Evolutionary conservation across 1,284 basidiomycete species (phyloP), one percentile per base, ranked within the genome.

Genomic region (Moesziomyces sp.): DNA sequence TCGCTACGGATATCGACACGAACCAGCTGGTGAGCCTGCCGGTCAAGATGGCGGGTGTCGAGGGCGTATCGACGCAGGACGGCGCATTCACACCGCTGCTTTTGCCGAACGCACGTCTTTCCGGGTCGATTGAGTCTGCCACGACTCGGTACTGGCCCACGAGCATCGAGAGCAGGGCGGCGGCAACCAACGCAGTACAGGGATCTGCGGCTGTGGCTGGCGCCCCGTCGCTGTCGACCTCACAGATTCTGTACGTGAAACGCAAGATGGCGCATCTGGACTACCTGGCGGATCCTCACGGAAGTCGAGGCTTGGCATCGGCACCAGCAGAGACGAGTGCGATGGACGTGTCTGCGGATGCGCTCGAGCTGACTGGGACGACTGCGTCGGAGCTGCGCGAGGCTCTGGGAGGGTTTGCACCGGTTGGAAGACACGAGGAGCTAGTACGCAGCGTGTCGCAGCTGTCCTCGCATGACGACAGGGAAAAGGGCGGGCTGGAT

Each of bases 211-310:
- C 59, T 1, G 44, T 53, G 10, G 42, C 40, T 0, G 42, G 30
- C 28, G 49, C 46, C 6, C 48, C 56, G 1, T 23, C 46, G 23
- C 49, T 52, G 2, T 38, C 59, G 21, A 53, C 52, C 1, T 66
- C 76, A 8, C 74, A 73, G 46, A 58, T 63, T n/a, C 46, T 80
- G n/a, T 72, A 72, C 40, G 95, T 98, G 60, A 96, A 98, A 85
- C 90, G 95, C 21, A 89, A 93, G 46, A 91, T 93, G 0, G 94
- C 94, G 0, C 95, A 94, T 84, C 87, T 97, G 46, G 93, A 92
- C 82, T 98, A 98, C 79, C 90, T 90, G 13, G 92, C 93, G 75
- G 96, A 98, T 85, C 93, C 95, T 0, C 90, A 92, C 70, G 95
- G 95, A 8, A 94, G 93, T 76, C 89, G 94, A 49, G 94, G 93